Conservation (phyloP, 345 rosid genomes). For the Carallia brachiata region DNA sequence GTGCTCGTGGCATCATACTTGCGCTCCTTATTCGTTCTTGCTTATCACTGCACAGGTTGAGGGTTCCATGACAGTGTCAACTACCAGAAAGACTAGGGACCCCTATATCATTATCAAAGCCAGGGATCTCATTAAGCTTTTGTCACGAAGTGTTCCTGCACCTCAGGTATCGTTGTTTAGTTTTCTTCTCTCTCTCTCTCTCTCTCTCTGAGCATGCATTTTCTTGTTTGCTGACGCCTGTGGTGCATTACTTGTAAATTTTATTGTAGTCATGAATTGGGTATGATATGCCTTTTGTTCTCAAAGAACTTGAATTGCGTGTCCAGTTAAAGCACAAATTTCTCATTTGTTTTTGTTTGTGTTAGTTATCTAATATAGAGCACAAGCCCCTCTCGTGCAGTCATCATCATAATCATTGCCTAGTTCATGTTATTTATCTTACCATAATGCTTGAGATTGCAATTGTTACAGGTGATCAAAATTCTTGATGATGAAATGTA, state of each 20-base stretch:
- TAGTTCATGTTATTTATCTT: constrained; percentile 4
- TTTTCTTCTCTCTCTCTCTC: not conserved
- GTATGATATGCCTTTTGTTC: no score
- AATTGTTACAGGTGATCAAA: constrained; percentile 59
- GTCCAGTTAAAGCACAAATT: no score
- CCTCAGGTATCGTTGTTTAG: not conserved
- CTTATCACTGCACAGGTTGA: constrained; percentile 52
- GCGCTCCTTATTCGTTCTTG: not conserved
- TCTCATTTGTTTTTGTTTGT: no score
- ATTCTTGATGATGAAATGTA: constrained; percentile 75
- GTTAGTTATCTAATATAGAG: no score
- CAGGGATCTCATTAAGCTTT: constrained; percentile 81
- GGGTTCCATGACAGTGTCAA: constrained; percentile 90
- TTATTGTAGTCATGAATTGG: no score
- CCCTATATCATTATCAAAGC: constrained; percentile 84
- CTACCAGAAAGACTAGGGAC: constrained; percentile 85
- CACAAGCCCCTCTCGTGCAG: no score
- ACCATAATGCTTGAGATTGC: no score
- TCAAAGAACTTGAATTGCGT: no score
- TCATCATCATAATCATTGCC: no score
- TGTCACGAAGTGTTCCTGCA: constrained; percentile 85
- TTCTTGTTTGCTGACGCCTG: no score
- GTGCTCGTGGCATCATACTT: no score
- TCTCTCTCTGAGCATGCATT: not conserved
- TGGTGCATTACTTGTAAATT: no score